These are phyloP conservation scores for Boletus rufocinnamomeus DNA, from an alignment of 768 basidiomycete genomes.

Conservation along the genomic window DNA sequence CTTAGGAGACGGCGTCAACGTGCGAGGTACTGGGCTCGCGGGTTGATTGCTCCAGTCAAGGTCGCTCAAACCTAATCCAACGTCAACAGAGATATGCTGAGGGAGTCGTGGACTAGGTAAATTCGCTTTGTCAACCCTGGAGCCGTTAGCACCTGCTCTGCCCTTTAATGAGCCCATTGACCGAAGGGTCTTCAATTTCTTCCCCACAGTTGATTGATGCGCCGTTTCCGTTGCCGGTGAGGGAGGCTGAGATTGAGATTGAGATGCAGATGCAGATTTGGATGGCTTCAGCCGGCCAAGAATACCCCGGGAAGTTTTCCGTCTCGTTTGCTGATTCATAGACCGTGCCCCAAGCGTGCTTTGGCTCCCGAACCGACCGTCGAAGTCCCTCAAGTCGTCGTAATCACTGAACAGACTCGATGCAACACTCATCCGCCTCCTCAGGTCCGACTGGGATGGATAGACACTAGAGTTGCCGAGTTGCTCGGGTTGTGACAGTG, in stretches of 20 bases:
- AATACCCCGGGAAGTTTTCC: conserved; percentile 70
- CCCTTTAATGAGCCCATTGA: conserved; percentile 82
- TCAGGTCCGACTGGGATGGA: conserved; percentile 38
- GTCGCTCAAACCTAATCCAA: conserved; percentile 57
- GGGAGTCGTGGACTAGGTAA: conserved; percentile 55
- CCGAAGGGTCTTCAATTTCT: conserved; percentile 69
- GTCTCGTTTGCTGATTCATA: conserved; percentile 40
- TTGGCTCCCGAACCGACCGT: conserved; percentile 80
- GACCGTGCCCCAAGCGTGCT: conserved; percentile 65
- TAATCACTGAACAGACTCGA: conserved; percentile 82
- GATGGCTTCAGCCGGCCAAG: conserved; percentile 57
- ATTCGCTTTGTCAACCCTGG: conserved; percentile 40
- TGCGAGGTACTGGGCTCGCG: conserved; percentile 12
- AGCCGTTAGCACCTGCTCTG: conserved; percentile 34
- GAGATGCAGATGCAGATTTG: conserved; percentile 42
- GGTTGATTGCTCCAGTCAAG: conserved; percentile 49
- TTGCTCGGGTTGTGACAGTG: conserved; percentile 25
- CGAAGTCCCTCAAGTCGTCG: conserved; percentile 84
- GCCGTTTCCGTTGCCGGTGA: conserved; percentile 43
- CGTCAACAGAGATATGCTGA: conserved; percentile 53
- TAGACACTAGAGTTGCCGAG: conserved; percentile 28
- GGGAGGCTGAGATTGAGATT: conserved; percentile 48
- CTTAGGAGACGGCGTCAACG: conserved; percentile 23
- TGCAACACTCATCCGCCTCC: conserved; percentile 68
- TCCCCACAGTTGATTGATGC: conserved; percentile 39